Conservation (phyloP, 2,329 filamentous ascomycete species). For the Alternaria ethzedia region DNA sequence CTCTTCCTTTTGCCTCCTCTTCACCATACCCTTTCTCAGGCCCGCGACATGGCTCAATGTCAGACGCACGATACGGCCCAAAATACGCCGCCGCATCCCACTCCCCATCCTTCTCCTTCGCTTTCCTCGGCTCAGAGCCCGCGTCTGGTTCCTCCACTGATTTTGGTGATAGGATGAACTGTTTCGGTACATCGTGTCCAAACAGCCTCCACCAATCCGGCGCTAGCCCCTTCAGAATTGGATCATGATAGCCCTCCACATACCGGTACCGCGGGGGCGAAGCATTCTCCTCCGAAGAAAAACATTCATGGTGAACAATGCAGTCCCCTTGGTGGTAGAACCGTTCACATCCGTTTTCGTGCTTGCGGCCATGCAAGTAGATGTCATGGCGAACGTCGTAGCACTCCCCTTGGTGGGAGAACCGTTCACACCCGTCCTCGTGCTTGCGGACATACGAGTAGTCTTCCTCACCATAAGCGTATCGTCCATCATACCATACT, state of each 20-base stretch:
- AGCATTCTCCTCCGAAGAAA: too few species aligned
- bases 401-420: not conserved
- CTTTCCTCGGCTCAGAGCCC: not conserved
- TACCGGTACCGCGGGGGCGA: not conserved
- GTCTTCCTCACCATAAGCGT: accelerated
- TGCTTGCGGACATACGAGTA: not conserved
- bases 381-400: not conserved
- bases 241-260: not conserved
- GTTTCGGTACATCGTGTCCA: not conserved
- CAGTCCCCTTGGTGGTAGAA: too few species aligned
- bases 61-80: not conserved
- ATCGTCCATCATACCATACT: not conserved
- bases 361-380: too few species aligned
- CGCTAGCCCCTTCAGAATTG: not conserved
- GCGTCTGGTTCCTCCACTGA: not conserved
- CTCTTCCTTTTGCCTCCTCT: too few species aligned
- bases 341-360: too few species aligned
- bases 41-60: not conserved
- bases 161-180: not conserved
- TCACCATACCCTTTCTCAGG: too few species aligned
- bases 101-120: not conserved
- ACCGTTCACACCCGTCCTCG: not conserved
- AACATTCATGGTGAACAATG: too few species aligned
- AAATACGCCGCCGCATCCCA: conserved; percentile 2
- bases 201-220: not conserved